Evolutionary conservation across 2,329 filamentous ascomycete species (phyloP).

Genomic region (Rhinocladiella similis): DNA sequence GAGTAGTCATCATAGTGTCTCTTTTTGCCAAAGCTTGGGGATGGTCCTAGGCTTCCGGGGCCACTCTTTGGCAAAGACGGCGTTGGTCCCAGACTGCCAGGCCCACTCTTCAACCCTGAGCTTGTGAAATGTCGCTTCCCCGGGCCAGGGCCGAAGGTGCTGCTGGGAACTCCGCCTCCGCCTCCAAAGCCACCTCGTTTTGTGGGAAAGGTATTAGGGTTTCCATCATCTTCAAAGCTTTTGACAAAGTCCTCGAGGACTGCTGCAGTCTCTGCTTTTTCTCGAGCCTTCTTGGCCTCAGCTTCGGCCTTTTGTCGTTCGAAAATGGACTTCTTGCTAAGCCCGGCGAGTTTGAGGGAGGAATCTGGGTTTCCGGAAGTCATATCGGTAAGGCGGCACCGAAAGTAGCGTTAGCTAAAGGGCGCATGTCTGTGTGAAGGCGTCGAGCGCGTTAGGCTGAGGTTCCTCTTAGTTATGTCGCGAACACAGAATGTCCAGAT

Average conservation of each 20-base stretch:
- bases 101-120: constrained; percentile 49
- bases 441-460: too few species aligned
- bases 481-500: too few species aligned
- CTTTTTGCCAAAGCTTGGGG: constrained; percentile 55
- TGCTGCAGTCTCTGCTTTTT: constrained; percentile 83
- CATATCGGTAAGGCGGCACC: not conserved
- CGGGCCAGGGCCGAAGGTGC: constrained; percentile 38
- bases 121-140: constrained; percentile 64
- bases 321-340: constrained; percentile 81
- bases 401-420: too few species aligned
- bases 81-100: constrained; percentile 48
- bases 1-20: constrained; percentile 48
- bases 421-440: too few species aligned
- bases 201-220: constrained; percentile 22
- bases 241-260: constrained; percentile 87
- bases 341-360: constrained; percentile 70
- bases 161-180: constrained; percentile 33
- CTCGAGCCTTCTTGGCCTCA: constrained; percentile 80
- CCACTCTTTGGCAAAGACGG: constrained; percentile 53
- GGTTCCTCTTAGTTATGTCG: too few species aligned
- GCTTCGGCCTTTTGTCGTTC: constrained; percentile 86
- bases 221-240: constrained; percentile 54
- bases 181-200: constrained; percentile 36
- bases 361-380: constrained; percentile 53
- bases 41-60: constrained; percentile 61